Conservation (phyloP, 2,329 filamentous ascomycete genomes). For the Ascochyta pisi region DNA sequence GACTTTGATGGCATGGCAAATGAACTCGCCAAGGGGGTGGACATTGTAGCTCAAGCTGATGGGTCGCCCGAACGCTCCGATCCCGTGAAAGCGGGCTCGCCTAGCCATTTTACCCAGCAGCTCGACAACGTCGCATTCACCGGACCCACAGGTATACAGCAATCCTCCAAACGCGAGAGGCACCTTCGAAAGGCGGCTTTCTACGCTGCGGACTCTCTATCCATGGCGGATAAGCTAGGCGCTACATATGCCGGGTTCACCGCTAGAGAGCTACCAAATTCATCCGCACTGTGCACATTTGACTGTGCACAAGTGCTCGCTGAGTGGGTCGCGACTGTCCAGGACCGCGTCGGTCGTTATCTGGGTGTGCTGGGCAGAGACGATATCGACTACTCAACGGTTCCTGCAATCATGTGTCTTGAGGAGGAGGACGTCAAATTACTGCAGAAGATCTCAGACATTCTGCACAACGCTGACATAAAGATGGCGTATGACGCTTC, state of each 20-base stretch:
- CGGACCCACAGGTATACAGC: conserved; percentile 34
- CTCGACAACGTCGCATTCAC: conserved; percentile 42
- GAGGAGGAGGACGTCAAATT: conserved; percentile 92
- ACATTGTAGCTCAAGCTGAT: conserved; percentile 76
- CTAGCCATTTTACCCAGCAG: conserved; percentile 30
- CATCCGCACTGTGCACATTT: conserved; percentile 89
- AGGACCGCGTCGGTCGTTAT: conserved; percentile 91
- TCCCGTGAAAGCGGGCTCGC: conserved; percentile 32
- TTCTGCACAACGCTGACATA: conserved; percentile 76
- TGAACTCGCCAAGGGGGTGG: conserved; percentile 79
- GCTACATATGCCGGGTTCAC: conserved; percentile 85
- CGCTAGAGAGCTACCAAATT: conserved; percentile 84
- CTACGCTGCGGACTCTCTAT: conserved; percentile 89
- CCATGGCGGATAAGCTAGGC: conserved; percentile 85
- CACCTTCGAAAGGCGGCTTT: conserved; percentile 94
- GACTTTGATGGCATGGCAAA: conserved; percentile 93
- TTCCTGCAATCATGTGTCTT: conserved; percentile 86
- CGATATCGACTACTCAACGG: conserved; percentile 76
- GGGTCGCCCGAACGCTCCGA: conserved; percentile 60
- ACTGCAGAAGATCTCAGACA: conserved; percentile 79
- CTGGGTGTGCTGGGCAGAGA: conserved; percentile 86
- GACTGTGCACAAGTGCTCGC: conserved; percentile 93
- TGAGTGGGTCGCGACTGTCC: conserved; percentile 91
- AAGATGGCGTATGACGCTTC: conserved; percentile 71
- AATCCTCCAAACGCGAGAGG: conserved; percentile 76